Percentiles rank a stretch among this genome's conserved stretches.
phyloP scores from a whole-genome alignment of 768 basidiomycete species.

The Rhodotorula paludigena region DNA sequence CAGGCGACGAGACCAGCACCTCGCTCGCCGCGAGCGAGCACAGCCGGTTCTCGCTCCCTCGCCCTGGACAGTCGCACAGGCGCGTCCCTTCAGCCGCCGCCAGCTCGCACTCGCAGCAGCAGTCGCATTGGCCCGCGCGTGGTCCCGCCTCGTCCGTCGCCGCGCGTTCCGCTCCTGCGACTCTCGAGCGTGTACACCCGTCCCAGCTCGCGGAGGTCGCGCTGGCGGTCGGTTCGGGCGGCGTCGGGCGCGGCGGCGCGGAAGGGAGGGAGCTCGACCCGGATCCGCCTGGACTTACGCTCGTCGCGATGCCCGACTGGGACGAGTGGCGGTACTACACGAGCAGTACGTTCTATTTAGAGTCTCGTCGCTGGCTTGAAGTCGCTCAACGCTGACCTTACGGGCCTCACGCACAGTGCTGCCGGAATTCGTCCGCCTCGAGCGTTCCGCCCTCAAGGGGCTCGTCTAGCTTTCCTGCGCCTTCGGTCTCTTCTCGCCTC shows the following conservation, averaged over 20 bases:
- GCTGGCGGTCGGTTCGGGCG: neutral
- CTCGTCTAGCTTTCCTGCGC: neutral
- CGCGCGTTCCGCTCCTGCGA: neutral
- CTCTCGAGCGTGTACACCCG: neutral
- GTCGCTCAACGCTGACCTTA: fast-evolving
- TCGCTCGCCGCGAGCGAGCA: neutral
- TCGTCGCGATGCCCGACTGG: slow-evolving; percentile 26
- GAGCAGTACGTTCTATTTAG: slow-evolving; percentile 12
- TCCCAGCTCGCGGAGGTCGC: neutral
- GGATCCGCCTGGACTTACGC: slow-evolving; percentile 12
- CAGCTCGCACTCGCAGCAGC: no score
- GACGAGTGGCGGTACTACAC: slow-evolving; percentile 30
- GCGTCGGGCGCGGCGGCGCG: neutral
- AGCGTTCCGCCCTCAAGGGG: slow-evolving; percentile 16
- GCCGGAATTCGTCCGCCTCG: slow-evolving; percentile 19
- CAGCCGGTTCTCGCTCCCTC: neutral
- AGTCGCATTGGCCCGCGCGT: no score
- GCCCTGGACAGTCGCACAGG: neutral
- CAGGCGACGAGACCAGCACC: no score
- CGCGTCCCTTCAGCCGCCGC: neutral
- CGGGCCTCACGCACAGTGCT: slow-evolving; percentile 18
- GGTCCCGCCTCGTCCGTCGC: neutral
- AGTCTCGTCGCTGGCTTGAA: no score
- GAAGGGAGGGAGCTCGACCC: neutral
- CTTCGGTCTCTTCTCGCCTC: neutral